Conservation (phyloP, 805 yeast species). For the Pichia cabralensis region DNA sequence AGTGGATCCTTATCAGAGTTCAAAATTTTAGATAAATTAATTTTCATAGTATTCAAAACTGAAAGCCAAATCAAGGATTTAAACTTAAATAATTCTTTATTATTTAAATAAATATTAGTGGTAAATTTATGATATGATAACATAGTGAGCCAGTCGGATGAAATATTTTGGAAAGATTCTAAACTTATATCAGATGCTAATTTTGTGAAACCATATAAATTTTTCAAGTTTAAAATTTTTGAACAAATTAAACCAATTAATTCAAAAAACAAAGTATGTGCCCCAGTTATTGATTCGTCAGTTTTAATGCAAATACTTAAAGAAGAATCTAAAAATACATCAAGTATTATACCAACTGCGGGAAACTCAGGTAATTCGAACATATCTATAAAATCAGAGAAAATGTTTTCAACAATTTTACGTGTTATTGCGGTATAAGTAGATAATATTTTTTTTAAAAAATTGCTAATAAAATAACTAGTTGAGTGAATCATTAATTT, state of each 20-base stretch:
- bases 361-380: constrained; percentile 54
- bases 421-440: constrained; percentile 25
- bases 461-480: constrained; percentile 22
- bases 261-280: constrained; percentile 48
- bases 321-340: constrained; percentile 34
- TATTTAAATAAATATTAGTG: too few relatives aligned
- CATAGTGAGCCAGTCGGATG: neutral
- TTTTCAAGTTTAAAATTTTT: constrained; percentile 31
- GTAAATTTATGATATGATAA: constrained; percentile 2
- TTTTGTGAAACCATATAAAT: constrained; percentile 1
- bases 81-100: neutral
- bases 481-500: constrained; percentile 12
- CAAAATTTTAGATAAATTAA: neutral
- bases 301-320: constrained; percentile 26
- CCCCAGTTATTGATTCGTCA: constrained; percentile 26
- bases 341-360: constrained; percentile 37
- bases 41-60: neutral
- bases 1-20: neutral
- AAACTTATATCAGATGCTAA: too few relatives aligned
- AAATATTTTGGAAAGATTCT: too few relatives aligned
- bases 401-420: constrained; percentile 38
- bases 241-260: constrained; percentile 53
- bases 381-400: constrained; percentile 46
- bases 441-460: constrained; percentile 23
- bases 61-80: neutral